These are phyloP conservation scores for Chlamydomonas eustigma DNA, from an alignment of 139 green algal species.

Conservation along the genomic window DNA sequence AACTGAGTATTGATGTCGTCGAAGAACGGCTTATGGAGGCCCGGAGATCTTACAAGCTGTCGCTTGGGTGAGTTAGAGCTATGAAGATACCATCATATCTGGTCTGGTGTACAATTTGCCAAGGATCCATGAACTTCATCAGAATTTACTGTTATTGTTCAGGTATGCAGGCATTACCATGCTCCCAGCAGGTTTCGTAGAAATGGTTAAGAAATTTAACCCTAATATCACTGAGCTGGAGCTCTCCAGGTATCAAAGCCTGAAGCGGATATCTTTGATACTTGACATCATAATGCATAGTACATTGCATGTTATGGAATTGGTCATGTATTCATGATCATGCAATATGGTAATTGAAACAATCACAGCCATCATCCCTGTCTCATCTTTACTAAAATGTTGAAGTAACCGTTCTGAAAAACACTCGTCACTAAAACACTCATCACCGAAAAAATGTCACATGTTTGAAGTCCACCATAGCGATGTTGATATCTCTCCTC, in stretches of 20 bases:
- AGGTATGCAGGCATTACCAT: conserved; percentile 56
- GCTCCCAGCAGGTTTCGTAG: conserved; percentile 49
- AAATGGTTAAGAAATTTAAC: conserved; percentile 58
- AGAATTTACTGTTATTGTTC: conserved; percentile 14
- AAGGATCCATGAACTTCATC: background rate
- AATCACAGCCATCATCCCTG: too few species aligned
- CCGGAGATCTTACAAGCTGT: conserved; percentile 62
- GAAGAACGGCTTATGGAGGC: conserved; percentile 60
- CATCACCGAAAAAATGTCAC: too few species aligned
- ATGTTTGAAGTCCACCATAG: too few species aligned
- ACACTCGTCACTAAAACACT: too few species aligned
- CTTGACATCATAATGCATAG: background rate
- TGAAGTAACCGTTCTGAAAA: too few species aligned
- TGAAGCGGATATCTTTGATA: background rate
- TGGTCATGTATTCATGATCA: background rate
- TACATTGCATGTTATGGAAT: background rate
- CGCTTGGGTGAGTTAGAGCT: conserved; percentile 47
- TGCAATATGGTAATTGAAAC: background rate
- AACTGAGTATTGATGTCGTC: conserved; percentile 18
- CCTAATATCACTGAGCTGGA: conserved; percentile 69
- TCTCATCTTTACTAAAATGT: too few species aligned
- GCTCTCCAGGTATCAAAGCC: conserved; percentile 8
- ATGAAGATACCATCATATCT: background rate
- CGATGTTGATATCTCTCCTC: too few species aligned
- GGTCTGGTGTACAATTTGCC: background rate